phyloP scores from a whole-genome alignment of 176 grass and related monocot species.

The Avena atlantica region DNA sequence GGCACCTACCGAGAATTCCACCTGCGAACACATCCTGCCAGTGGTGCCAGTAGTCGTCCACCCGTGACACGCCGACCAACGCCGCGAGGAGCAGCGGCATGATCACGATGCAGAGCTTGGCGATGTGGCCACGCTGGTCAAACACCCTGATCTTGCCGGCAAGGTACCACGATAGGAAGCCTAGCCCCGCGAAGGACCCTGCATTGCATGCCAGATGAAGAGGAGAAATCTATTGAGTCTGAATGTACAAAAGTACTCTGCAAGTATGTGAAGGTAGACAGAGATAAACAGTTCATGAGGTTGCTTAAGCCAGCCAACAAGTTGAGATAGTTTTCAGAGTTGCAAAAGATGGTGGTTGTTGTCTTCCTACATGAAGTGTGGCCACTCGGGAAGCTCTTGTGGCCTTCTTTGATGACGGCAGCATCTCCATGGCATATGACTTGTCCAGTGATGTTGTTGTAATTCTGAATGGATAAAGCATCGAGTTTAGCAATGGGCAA shows the following conservation, averaged over 20 bases:
- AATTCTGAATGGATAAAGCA: conserved; percentile 6
- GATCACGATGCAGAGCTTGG: conserved; percentile 51
- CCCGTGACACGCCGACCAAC: conserved; percentile 48
- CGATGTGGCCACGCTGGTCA: conserved; percentile 46
- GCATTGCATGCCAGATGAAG: neutral
- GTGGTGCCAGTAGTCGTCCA: conserved; percentile 61
- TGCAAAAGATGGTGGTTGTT: too few species aligned
- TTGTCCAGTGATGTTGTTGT: conserved; percentile 13
- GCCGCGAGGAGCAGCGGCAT: conserved; percentile 58
- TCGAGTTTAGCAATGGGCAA: neutral
- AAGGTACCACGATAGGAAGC: conserved; percentile 61
- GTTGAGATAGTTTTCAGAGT: neutral
- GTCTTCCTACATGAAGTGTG: conserved; percentile 35
- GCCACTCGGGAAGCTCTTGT: conserved; percentile 54
- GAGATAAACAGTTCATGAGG: neutral
- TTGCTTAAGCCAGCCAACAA: neutral
- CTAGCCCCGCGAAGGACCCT: conserved; percentile 55
- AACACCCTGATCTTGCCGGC: conserved; percentile 56
- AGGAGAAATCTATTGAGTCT: neutral
- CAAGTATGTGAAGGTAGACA: neutral
- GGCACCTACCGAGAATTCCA: conserved; percentile 39
- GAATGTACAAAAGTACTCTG: neutral
- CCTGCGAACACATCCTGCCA: conserved; percentile 60
- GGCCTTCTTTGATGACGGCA: conserved; percentile 45
- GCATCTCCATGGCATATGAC: conserved; percentile 39